These are phyloP conservation scores for Candida mesenterica DNA, from an alignment of 1,139 yeast species.

Conservation along the genomic window DNA sequence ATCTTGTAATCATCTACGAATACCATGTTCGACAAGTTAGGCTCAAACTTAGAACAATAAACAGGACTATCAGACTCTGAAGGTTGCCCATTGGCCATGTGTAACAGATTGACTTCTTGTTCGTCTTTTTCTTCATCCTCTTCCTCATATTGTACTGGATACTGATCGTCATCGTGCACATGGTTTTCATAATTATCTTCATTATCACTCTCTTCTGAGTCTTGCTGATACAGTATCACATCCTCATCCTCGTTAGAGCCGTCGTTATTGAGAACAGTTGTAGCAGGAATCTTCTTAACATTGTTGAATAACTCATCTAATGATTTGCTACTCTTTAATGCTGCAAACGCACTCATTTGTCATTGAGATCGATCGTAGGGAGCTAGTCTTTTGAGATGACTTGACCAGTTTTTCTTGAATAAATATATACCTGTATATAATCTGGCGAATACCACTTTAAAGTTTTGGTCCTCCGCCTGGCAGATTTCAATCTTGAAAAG, in stretches of 20 bases:
- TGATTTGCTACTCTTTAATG: conserved; percentile 27
- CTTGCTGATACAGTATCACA: conserved; percentile 5
- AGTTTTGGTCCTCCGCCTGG: too few relatives aligned
- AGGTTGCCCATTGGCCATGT: neutral
- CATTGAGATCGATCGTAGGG: neutral
- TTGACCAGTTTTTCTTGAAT: neutral
- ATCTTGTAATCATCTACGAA: conserved; percentile 26
- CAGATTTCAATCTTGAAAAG: too few relatives aligned
- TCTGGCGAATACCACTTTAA: neutral
- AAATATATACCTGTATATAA: neutral
- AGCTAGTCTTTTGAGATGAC: neutral
- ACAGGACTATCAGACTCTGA: conserved; percentile 10
- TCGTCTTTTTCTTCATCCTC: conserved; percentile 3
- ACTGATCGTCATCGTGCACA: neutral
- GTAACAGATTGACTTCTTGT: too few relatives aligned
- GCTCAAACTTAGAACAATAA: conserved; percentile 28
- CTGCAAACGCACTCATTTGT: conserved; percentile 55
- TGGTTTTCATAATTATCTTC: neutral
- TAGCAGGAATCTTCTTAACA: neutral
- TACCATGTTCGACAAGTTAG: conserved; percentile 37
- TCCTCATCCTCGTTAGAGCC: conserved; percentile 8
- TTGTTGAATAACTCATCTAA: conserved; percentile 11
- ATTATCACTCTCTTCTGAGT: conserved; percentile 7
- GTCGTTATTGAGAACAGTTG: conserved; percentile 18
- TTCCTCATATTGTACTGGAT: conserved; percentile 1